Conservation (phyloP, 2,329 filamentous ascomycete species). For the Helminthosporium solani region DNA sequence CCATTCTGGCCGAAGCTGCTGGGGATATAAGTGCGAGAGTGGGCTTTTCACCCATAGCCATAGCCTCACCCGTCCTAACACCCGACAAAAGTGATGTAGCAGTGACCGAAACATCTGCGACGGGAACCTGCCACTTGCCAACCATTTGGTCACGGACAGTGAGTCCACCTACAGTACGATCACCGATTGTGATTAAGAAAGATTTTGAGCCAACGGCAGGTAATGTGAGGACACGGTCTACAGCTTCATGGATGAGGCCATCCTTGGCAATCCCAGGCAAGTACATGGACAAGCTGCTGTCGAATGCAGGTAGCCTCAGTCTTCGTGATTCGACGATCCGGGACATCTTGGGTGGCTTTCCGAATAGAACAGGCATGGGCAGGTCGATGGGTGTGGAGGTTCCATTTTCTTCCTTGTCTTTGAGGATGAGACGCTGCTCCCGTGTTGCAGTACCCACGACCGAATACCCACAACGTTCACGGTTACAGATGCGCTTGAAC, state of each 20-base stretch:
- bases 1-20: slow-evolving; percentile 91
- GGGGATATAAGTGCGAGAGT: slow-evolving; percentile 86
- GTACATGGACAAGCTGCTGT: slow-evolving; percentile 70
- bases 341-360: slow-evolving; percentile 80
- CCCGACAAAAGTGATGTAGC: slow-evolving; percentile 74
- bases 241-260: slow-evolving; percentile 65
- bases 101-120: slow-evolving; percentile 91
- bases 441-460: slow-evolving; percentile 80
- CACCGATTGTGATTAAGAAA: slow-evolving; percentile 95
- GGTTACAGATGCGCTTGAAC: slow-evolving; percentile 67
- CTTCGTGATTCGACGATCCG: slow-evolving; percentile 71
- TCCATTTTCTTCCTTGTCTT: slow-evolving; percentile 74
- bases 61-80: slow-evolving; percentile 83
- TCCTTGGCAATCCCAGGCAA: slow-evolving; percentile 58
- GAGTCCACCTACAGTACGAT: slow-evolving; percentile 86
- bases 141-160: slow-evolving; percentile 93
- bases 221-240: slow-evolving; percentile 77
- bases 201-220: slow-evolving; percentile 95
- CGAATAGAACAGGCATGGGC: slow-evolving; percentile 85
- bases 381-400: slow-evolving; percentile 81
- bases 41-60: slow-evolving; percentile 95
- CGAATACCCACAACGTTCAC: slow-evolving; percentile 90
- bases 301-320: slow-evolving; percentile 68
- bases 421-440: slow-evolving; percentile 72
- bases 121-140: slow-evolving; percentile 91